These are phyloP conservation scores for Alternaria burnsii DNA, from an alignment of 2,329 filamentous ascomycete species.

Conservation along the genomic window DNA sequence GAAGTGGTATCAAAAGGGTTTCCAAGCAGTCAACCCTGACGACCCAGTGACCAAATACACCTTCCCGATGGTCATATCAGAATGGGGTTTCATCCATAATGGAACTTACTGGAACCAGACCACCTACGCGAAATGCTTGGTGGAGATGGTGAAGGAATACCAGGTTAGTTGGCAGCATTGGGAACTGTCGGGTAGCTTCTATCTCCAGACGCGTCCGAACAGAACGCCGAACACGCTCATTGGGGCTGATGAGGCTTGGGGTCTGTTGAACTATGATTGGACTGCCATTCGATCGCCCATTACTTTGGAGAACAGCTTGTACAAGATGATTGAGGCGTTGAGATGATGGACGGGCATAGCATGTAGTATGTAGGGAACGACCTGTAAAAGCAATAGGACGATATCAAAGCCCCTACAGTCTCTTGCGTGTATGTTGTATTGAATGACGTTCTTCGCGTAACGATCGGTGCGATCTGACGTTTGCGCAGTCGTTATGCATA, in stretches of 20 bases:
- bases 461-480: neutral
- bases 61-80: conserved; percentile 45
- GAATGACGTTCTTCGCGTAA: neutral
- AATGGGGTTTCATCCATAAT: conserved; percentile 46
- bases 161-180: conserved; percentile 44
- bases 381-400: accelerated
- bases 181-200: conserved; percentile 44
- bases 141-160: conserved; percentile 46
- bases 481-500: neutral
- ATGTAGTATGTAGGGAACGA: neutral
- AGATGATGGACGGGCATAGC: conserved; percentile 6
- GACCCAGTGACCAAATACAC: conserved; percentile 42
- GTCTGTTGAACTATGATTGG: conserved; percentile 43
- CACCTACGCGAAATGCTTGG: conserved; percentile 42
- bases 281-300: conserved; percentile 35
- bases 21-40: conserved; percentile 40
- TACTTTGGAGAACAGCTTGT: conserved; percentile 44
- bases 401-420: neutral
- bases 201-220: conserved; percentile 51
- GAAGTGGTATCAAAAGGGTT: conserved; percentile 47
- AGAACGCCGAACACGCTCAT: conserved; percentile 39
- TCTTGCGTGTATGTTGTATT: neutral
- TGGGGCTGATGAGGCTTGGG: conserved; percentile 43
- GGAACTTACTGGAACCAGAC: conserved; percentile 46
- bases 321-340: conserved; percentile 43